Evolutionary conservation across 768 basidiomycete genomes (phyloP), one percentile per base, ranked within the genome.

Genomic region (Kwoniella newhampshirensis): DNA sequence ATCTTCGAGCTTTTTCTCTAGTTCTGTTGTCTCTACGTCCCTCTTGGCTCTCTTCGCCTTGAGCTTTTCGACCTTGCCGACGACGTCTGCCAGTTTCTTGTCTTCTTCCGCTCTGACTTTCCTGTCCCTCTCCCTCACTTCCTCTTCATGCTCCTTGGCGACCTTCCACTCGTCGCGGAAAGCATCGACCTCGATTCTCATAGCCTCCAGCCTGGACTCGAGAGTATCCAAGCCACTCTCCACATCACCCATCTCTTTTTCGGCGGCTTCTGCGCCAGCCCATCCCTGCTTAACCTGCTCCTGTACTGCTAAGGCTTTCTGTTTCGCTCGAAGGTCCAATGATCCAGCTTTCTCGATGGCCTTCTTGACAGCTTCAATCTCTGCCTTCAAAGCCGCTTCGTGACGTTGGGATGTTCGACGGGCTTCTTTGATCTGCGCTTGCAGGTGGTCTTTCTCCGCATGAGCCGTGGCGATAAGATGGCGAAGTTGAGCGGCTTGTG

Each of bases 221-320:
- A 85, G 69, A 4, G 59, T 78, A 2, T 81, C 81, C 40, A 85
- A 62, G 11, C 76, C 73, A 13, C 60, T 71, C 66, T 84, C 80
- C 5, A 85, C 78, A 1, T 73, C 76, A 21, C 54, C 65, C 0
- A 77, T 71, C 54, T 75, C 73, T 64, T 76, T 64, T 73, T 85
- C 74, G 52, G 83, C 64, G 13, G 81, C 78, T 20, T 77, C 79
- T 8, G 83, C 80, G 0, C 79, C 81, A 5, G 83, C 81, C 61
- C 83, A 84, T 9, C 88, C 85, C 51, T 89, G 85, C 68, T 88
- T 91, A 12, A 87, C 85, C 2, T 90, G 87, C 69, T 94, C 91
- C 71, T 93, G 91, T 36, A 94, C 78, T 0, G 92, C 89, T 11
- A 91, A 81, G 9, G 87, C 84, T 65, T 91, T 93, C 73, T 94